Base-by-base conservation (phyloP, 805 yeast genomes). In the Myxozyma monticola region DNA sequence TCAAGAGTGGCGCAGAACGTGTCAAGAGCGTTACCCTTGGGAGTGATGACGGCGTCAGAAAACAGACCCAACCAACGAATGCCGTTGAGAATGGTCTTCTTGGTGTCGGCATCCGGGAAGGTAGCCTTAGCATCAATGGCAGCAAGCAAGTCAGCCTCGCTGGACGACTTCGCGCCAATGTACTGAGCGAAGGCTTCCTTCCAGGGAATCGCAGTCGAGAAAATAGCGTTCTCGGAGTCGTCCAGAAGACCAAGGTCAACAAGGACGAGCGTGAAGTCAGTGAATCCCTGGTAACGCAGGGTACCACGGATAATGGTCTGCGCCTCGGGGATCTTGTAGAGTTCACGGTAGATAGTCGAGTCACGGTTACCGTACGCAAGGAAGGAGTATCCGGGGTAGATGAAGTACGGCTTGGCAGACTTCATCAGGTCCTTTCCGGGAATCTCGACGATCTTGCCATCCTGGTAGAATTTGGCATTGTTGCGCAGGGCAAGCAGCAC, bases 281-380 rank as follows among this genome's bases (percentile, higher is more conserved):
- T 96, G 91, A 93, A 93, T 43, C 99, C 99, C 76, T 89, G 97
- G 82, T 78, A 93, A 76, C 99, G 83, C 68, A 93, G 79, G 58
- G 99, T 93, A 68, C 99, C 99, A 77, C 99, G 86, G 66, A 93
- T 80, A 56, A 91, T 88, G 53, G 96, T 88, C 67, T 93, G 88
- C 61, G 98, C 98, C 77, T 93, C 99, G 60, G 99, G 99, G 56
- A 93, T 93, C 66, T 79, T 71, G 74, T 93, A 93, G 61, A 90
- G 81, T 71, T 90, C 95, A 76, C 81, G 86, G 80, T 88, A 93
- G 50, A 85, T 79, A 54, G 97, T 88, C 35, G 97, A 90, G 74
- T 93, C 99, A 77, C 99, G 86, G 83, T 93, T 93, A 65, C 99
- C 98, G 75, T 93, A 93, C 66, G 89, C 83, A 50, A 91, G 97